These are phyloP conservation scores for Prunus mira DNA, from an alignment of 306 rosid genomes.

Conservation along the genomic window DNA sequence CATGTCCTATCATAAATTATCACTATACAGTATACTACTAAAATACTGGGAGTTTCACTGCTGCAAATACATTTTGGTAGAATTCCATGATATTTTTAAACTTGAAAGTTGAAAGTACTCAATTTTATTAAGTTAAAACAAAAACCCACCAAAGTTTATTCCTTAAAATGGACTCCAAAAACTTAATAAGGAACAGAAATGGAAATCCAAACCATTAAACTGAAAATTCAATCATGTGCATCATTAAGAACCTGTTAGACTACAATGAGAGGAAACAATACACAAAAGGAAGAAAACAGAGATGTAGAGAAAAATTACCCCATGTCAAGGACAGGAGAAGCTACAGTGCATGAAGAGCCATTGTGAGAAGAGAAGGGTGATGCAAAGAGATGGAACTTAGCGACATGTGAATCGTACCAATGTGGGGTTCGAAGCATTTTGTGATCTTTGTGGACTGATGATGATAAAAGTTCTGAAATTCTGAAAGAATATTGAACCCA, in stretches of 20 bases:
- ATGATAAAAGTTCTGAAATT: neutral
- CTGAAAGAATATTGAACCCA: neutral
- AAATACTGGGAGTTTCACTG: neutral
- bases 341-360: conserved; percentile 26
- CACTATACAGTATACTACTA: neutral
- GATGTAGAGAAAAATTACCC: conserved; percentile 33
- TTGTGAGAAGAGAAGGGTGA: conserved; percentile 16
- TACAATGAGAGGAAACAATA: neutral
- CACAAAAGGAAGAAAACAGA: neutral
- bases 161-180: neutral
- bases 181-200: neutral
- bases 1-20: neutral
- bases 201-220: neutral
- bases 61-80: neutral
- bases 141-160: neutral
- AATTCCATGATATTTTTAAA: neutral
- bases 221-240: neutral
- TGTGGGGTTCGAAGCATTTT: conserved; percentile 56
- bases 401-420: conserved; percentile 37
- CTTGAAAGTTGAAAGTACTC: neutral
- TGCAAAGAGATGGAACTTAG: conserved; percentile 35
- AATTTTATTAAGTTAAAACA: neutral
- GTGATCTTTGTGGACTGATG: neutral
- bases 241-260: no score
- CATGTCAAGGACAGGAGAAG: conserved; percentile 25